These are phyloP conservation scores for Rhizophagus prolifer DNA, from an alignment of 192 early-diverging fungal species.

Conservation along the genomic window DNA sequence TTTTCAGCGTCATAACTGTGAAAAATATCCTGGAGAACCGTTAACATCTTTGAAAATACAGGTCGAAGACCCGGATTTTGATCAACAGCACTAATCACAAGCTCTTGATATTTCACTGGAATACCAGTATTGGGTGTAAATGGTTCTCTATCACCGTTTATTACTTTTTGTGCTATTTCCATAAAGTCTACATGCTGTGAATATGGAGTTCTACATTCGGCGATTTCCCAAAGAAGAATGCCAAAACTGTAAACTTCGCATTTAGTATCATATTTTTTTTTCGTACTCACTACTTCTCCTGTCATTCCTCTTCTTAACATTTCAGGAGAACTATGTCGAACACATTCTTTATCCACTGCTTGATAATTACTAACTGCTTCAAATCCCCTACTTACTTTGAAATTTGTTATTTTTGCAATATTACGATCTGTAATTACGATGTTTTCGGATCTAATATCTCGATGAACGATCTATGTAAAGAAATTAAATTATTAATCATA, in stretches of 20 bases:
- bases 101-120: not conserved
- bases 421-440: no score
- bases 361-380: no score
- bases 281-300: not conserved
- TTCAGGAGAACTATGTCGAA: not conserved
- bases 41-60: not conserved
- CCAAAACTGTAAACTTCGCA: not conserved
- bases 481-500: not conserved
- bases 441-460: no score
- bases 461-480: no score
- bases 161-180: not conserved
- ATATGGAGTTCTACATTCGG: not conserved
- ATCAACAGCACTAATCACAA: not conserved
- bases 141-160: not conserved
- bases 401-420: no score
- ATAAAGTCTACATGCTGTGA: not conserved
- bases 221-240: not conserved
- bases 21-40: not conserved
- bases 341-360: no score
- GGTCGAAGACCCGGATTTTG: not conserved
- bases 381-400: no score
- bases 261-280: not conserved
- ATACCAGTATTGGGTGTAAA: not conserved
- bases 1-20: not conserved
- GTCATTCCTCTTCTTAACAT: not conserved